Conservation (phyloP, 1,284 basidiomycete genomes). For the Athelia sp. region DNA sequence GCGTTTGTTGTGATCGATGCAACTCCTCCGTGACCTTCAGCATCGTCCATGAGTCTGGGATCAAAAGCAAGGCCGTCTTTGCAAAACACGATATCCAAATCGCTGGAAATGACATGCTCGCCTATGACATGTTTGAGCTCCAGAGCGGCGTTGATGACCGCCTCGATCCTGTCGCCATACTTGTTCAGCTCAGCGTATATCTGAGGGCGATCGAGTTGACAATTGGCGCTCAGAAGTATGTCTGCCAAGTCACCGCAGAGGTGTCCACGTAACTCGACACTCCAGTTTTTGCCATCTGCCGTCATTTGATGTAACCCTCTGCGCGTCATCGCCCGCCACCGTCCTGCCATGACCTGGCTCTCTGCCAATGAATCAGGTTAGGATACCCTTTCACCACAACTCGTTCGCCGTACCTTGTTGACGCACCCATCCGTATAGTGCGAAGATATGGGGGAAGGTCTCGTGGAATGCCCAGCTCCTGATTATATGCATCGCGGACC, state of each 20-base stretch:
- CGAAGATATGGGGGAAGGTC: slow-evolving; percentile 30
- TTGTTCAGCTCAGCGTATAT: slow-evolving; percentile 10
- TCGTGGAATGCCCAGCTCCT: slow-evolving; percentile 45
- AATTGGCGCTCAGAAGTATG: slow-evolving; percentile 33
- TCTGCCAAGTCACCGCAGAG: slow-evolving; percentile 32
- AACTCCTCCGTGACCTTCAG: slow-evolving; percentile 21
- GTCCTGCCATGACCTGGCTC: slow-evolving; percentile 43
- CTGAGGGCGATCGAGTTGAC: no score
- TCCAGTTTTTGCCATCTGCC: slow-evolving; percentile 1
- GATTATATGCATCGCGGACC: slow-evolving; percentile 40
- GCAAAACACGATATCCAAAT: slow-evolving; percentile 37
- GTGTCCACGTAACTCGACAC: slow-evolving; percentile 27
- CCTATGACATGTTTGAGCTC: slow-evolving; percentile 45
- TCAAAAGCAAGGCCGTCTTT: slow-evolving; percentile 34
- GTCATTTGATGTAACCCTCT: slow-evolving; percentile 31
- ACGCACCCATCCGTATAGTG: slow-evolving; percentile 40
- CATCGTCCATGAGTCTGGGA: slow-evolving; percentile 35
- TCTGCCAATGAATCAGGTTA: slow-evolving; percentile 27
- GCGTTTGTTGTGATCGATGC: slow-evolving; percentile 5
- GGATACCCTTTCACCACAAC: background rate
- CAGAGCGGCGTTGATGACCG: slow-evolving; percentile 35
- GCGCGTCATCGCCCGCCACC: slow-evolving; percentile 49
- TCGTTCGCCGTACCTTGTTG: slow-evolving; percentile 31
- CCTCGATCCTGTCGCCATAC: slow-evolving; percentile 34
- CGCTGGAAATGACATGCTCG: slow-evolving; percentile 46